Base-by-base conservation (phyloP, 495 filamentous ascomycete species). In the Tuber microsphaerosporum region DNA sequence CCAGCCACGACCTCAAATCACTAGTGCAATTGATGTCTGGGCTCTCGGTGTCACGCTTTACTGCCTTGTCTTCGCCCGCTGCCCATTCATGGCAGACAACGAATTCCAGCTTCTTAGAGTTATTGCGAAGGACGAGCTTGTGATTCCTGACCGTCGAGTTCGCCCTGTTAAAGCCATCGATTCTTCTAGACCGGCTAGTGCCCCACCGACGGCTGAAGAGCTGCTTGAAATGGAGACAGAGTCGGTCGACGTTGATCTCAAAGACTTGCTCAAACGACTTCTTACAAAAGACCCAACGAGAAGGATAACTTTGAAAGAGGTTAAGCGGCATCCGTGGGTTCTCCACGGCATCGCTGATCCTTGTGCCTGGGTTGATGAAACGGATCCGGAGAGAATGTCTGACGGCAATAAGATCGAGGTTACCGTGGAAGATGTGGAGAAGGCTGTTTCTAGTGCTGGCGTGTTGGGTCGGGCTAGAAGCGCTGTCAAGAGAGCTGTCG, bases 301-400 rank as follows among this genome's bases (percentile, higher is more conserved):
- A 83, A 89, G 95, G 70, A 97, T 99, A 77, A 91, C 91, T 3
- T 85, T 99, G 71, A 91, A 91, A 76, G 94, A 97, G 80, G 94
- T 97, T 79, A 98, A 98, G 83, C 92, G 91, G 74, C 95, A 99
- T 81, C 91, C 92, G n/a, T 99, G 95, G 94, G 91, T 97, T 46
- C 86, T 94, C n/a, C 84, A 90, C 69, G 94, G 91, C 68, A 88
- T 99, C 69, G 85, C 88, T 44, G 91, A 97, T 78, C 89, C 91
- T 68, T 85, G 88, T 37, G 85, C 86, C 4, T 99, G 95, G 95
- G 88, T 98, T 22, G 93, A 97, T 78, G 92, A 97, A 74, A 97
- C 93, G 9, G 96, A 99, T 83, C 94, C 94, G 9, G 90, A 87
- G 37, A 88, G 90, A 42, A 91, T 91, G 75, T 91, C 90, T 75